Evolutionary conservation across 495 filamentous ascomycete genomes (phyloP), one percentile per base, ranked within the genome.

Genomic region (Xanthoparmelia taractica): DNA sequence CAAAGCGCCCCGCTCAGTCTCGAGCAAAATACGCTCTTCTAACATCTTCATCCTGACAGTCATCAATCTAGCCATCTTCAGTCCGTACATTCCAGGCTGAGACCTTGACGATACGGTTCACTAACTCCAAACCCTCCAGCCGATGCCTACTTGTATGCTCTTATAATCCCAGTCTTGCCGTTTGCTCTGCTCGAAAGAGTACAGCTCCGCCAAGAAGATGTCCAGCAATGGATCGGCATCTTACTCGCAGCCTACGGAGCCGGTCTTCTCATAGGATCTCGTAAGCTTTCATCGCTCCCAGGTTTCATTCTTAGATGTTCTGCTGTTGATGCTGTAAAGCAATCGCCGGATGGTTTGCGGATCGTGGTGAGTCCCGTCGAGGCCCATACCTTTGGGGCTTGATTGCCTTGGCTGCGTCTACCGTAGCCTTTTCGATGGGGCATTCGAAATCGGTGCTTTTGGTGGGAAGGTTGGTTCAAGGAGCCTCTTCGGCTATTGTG

Each of bases 171-270:
- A 1, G 67, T 73, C 33, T 54, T 72, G 4, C 71, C 71, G 7
- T 70, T 68, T 54, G 65, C 66, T 15, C 64, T 75, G 15, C 37
- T 61, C 31, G 60, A 73, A 57, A 62, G 59, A 17, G 48, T 65
- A 13, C 41, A 64, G 7, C 38, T 72, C 8, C 47, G 29, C 12
- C 11, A 64, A 3, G 43, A 62, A 29, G 58, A 71, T 27, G 58
- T 73, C 2, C 85, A 92, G 70, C 77, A 77, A 63, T 91, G 87
- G 86, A 81, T 88, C 20, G 87, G 87, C 13, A 78, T 92, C 25
- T 78, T 95, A 4, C 77, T 94, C 8, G 87, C 88, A 23, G 82
- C 85, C 17, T 93, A 90, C 71, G 90, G 87, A 29, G 86, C 77
- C 1, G 84, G 86, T 7, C 74, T 92, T 13, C 80, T 91, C 58